Percentiles rank a stretch among this genome's conserved stretches.
These are phyloP conservation scores for Debaryomyces tyrocola DNA, from an alignment of 805 yeast genomes.

Conservation along the genomic window DNA sequence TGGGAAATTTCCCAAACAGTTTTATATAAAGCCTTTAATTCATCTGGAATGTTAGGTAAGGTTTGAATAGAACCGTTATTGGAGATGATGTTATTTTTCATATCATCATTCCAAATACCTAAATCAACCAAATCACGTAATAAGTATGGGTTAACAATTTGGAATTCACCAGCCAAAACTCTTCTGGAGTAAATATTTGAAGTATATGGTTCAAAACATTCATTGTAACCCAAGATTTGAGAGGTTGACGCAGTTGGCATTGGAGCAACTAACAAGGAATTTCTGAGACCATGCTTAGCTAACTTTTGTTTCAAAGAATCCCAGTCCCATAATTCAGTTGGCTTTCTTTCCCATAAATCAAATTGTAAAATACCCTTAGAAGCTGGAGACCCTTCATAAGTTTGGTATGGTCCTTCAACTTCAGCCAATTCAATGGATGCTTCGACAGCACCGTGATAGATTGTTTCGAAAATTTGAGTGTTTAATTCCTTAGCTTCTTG, in stretches of 20 bases:
- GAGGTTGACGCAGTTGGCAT: slow-evolving; percentile 72
- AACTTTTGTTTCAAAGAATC: slow-evolving; percentile 51
- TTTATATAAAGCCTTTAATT: slow-evolving; percentile 53
- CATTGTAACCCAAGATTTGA: slow-evolving; percentile 60
- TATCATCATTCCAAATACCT: slow-evolving; percentile 57
- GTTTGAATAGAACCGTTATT: slow-evolving; percentile 60
- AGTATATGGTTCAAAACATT: slow-evolving; percentile 64
- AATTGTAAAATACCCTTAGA: slow-evolving; percentile 57
- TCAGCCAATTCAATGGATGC: slow-evolving; percentile 55
- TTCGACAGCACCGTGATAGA: slow-evolving; percentile 60
- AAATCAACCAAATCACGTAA: slow-evolving; percentile 57
- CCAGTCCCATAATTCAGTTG: slow-evolving; percentile 61
- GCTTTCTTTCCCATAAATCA: slow-evolving; percentile 60
- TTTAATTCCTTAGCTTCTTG: slow-evolving; percentile 56
- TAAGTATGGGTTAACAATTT: slow-evolving; percentile 60
- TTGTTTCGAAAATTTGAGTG: slow-evolving; percentile 61
- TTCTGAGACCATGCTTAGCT: slow-evolving; percentile 52
- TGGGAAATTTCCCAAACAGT: slow-evolving; percentile 66
- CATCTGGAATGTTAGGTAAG: slow-evolving; percentile 54
- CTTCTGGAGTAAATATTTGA: slow-evolving; percentile 63
- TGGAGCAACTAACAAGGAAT: slow-evolving; percentile 61
- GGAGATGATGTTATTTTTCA: slow-evolving; percentile 56
- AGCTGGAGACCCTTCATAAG: slow-evolving; percentile 59
- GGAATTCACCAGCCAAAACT: slow-evolving; percentile 65
- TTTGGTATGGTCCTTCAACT: slow-evolving; percentile 50